Percentiles rank a stretch among this genome's conserved stretches.
Evolutionary conservation across 2,329 filamentous ascomycete species (phyloP).

Genomic region (Pseudopithomyces maydicus): DNA sequence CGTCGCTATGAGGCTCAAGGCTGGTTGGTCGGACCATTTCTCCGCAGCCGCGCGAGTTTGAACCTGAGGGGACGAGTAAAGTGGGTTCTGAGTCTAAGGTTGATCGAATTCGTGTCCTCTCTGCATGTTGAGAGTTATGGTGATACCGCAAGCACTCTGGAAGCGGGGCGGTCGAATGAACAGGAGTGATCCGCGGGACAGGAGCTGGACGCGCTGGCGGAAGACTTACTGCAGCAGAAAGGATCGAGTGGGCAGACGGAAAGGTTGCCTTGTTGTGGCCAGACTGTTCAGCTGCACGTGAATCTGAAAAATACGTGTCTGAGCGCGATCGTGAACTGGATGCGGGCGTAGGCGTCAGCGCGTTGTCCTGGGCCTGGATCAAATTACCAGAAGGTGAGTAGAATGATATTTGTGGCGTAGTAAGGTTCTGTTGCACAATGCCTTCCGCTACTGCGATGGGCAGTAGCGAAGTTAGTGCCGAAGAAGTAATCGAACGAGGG

Average conservation of each 20-base stretch:
- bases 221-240: conserved; percentile 14
- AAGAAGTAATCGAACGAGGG: conserved; percentile 36
- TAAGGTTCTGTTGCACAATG: conserved; percentile 35
- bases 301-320: conserved; percentile 11
- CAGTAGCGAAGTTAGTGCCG: conserved; percentile 42
- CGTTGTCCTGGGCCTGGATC: conserved; percentile 32
- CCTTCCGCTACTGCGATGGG: conserved; percentile 45
- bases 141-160: conserved; percentile 28
- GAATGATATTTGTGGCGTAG: conserved; percentile 37
- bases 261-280: conserved; percentile 14
- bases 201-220: conserved; percentile 22
- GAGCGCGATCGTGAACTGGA: conserved; percentile 5
- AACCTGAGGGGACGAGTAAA: conserved; percentile 11
- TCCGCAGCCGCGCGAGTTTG: conserved; percentile 33
- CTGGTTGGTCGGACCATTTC: conserved; percentile 29
- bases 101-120: conserved; percentile 23
- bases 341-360: conserved; percentile 8
- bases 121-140: conserved; percentile 23
- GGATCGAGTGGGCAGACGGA: conserved; percentile 5
- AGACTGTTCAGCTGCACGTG: conserved; percentile 12
- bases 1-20: conserved; percentile 21
- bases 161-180: conserved; percentile 22
- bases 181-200: conserved; percentile 28
- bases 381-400: conserved; percentile 42
- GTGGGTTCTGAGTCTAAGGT: background rate